Evolutionary conservation across 345 rosid species (phyloP).

Genomic region (Syzygium oleosum): DNA sequence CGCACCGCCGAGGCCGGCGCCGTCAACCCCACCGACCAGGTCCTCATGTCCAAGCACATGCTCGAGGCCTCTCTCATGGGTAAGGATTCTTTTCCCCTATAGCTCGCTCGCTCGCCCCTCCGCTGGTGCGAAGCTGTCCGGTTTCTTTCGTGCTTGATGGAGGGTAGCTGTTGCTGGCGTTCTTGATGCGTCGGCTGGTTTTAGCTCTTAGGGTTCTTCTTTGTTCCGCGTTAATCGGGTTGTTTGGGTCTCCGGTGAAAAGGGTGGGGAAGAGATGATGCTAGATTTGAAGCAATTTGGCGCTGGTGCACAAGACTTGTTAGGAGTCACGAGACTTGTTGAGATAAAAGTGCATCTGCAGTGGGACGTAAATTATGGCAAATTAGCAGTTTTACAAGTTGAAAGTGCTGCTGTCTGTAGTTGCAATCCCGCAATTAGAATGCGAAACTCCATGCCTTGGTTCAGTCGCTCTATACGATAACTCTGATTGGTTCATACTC

Average conservation of each 20-base stretch:
- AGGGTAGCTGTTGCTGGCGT: not conserved
- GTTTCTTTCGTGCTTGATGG: not conserved
- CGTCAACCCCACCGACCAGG: slow-evolving; percentile 75
- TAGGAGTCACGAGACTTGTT: not conserved
- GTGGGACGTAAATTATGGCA: not conserved
- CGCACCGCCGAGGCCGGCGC: slow-evolving; percentile 43
- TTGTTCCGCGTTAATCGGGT: not conserved
- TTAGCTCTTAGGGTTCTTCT: not conserved
- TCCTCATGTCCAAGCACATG: slow-evolving; percentile 60
- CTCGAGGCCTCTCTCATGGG: slow-evolving; percentile 94
- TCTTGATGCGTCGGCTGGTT: not conserved
- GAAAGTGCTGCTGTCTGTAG: not conserved
- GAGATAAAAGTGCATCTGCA: not conserved
- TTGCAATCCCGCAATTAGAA: not conserved
- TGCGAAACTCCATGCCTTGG: not conserved
- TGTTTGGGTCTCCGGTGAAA: not conserved
- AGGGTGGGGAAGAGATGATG: not conserved
- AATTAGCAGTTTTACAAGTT: not conserved
- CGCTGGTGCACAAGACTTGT: not conserved
- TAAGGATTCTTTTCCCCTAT: slow-evolving; percentile 1
- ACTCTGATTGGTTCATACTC: not conserved
- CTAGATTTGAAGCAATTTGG: not conserved
- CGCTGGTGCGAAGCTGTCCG: not conserved
- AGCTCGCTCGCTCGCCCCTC: not conserved
- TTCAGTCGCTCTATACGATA: not conserved